Evolutionary conservation across 2,329 filamentous ascomycete species (phyloP).

Genomic region (Trichoderma koningiopsis): DNA sequence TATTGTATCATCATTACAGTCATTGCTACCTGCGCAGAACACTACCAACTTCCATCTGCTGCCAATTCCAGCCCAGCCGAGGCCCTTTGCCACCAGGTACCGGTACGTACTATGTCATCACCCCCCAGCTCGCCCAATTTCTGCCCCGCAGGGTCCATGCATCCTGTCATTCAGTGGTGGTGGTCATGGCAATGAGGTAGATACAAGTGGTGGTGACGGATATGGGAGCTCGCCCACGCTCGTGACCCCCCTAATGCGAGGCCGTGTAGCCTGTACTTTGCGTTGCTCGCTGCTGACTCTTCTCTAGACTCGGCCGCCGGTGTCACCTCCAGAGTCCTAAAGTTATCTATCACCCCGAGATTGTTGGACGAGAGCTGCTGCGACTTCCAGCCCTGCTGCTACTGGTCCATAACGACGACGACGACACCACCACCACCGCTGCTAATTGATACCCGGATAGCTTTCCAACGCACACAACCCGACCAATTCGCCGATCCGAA

Average conservation of each 20-base stretch:
- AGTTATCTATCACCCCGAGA: slow-evolving; percentile 16
- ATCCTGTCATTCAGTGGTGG: slow-evolving; percentile 4
- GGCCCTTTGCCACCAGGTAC: slow-evolving; percentile 13
- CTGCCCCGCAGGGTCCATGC: slow-evolving; percentile 24
- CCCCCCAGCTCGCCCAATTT: slow-evolving; percentile 8
- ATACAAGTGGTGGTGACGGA: slow-evolving; percentile 17
- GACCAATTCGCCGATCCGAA: slow-evolving; percentile 1
- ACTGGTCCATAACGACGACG: slow-evolving; percentile 14
- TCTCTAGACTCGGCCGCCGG: slow-evolving; percentile 4
- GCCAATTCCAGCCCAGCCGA: background rate
- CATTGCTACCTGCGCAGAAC: background rate
- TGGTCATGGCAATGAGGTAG: slow-evolving; percentile 13
- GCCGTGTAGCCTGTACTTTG: slow-evolving; percentile 11
- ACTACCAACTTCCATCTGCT: background rate
- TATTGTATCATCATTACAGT: slow-evolving; percentile 17
- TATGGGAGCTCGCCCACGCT: slow-evolving; percentile 19
- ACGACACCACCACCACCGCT: background rate
- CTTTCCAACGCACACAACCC: background rate
- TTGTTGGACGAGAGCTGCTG: slow-evolving; percentile 12
- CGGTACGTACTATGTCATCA: slow-evolving; percentile 14
- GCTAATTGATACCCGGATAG: slow-evolving; percentile 8
- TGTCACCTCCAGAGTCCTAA: slow-evolving; percentile 20
- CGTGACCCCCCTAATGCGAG: slow-evolving; percentile 21
- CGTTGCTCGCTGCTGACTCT: slow-evolving; percentile 11
- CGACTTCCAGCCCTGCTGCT: background rate